Evolutionary conservation across 305 asterid genomes (phyloP).

Genomic region (Solanum hybrid): DNA sequence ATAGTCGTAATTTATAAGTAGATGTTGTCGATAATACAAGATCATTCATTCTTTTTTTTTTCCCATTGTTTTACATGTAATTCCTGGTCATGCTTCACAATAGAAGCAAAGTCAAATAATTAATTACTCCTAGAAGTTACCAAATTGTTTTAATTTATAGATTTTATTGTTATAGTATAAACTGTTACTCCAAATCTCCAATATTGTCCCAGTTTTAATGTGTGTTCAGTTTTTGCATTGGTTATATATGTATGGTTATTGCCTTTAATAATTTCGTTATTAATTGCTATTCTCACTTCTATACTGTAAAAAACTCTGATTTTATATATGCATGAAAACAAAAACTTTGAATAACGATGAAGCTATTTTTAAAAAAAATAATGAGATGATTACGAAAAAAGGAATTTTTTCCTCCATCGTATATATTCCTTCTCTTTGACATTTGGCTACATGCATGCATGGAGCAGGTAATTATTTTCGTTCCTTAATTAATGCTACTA

Average conservation of each 20-base stretch:
- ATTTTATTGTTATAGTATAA: neutral
- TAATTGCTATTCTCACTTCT: neutral
- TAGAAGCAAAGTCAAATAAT: neutral
- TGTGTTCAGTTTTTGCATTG: neutral
- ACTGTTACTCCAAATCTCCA: neutral
- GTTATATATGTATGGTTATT: neutral
- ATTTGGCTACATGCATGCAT: neutral
- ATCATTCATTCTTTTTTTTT: neutral
- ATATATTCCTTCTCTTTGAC: neutral
- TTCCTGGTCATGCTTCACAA: neutral
- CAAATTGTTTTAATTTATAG: neutral
- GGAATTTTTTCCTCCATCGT: neutral
- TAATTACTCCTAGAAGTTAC: neutral
- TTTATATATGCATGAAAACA: neutral
- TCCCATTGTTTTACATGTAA: neutral
- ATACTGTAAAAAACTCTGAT: neutral
- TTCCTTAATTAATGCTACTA: neutral
- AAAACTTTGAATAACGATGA: neutral
- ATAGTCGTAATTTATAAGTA: neutral
- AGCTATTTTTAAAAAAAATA: neutral
- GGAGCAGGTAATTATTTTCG: neutral
- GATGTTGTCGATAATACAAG: neutral
- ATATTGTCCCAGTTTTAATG: neutral
- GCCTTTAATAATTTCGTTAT: neutral
- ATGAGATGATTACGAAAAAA: neutral